These are phyloP conservation scores for Trypanosoma avium DNA, from an alignment of 208 protist species.

Conservation along the genomic window DNA sequence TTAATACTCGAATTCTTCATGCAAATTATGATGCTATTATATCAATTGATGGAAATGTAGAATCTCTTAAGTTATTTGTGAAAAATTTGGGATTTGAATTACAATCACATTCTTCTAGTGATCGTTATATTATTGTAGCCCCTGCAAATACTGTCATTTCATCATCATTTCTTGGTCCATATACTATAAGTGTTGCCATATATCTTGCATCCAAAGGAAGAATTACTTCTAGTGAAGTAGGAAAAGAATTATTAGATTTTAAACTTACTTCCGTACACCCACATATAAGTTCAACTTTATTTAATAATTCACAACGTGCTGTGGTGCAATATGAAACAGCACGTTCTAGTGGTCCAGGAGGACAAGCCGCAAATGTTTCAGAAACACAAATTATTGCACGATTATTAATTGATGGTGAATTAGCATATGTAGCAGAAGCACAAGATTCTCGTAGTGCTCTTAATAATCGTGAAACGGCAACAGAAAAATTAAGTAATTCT, in stretches of 20 bases:
- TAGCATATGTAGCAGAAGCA: constrained; percentile 66
- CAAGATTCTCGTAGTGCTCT: constrained; percentile 88
- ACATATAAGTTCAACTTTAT: constrained; percentile 53
- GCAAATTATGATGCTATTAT: constrained; percentile 72
- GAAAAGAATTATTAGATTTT: constrained; percentile 18
- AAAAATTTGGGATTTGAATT: too few species aligned
- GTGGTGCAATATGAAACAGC: constrained; percentile 69
- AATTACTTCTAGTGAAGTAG: not conserved
- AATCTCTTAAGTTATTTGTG: too few species aligned
- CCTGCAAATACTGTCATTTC: constrained; percentile 21
- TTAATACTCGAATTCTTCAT: constrained; percentile 48
- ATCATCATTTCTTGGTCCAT: constrained; percentile 40
- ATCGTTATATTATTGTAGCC: constrained; percentile 33
- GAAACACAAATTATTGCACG: constrained; percentile 89
- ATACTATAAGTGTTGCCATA: constrained; percentile 46
- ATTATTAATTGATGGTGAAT: constrained; percentile 70
- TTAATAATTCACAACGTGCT: constrained; percentile 49
- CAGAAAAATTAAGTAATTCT: constrained; percentile 59
- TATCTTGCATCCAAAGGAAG: constrained; percentile 21
- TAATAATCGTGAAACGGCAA: constrained; percentile 70
- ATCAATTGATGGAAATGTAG: constrained; percentile 38
- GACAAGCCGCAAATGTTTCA: constrained; percentile 85
- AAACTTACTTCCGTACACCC: constrained; percentile 42
- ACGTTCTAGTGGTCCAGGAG: constrained; percentile 80
- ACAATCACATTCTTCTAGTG: too few species aligned